Conservation (phyloP, 1,139 yeast species). For the Hyphopichia pseudoburtonii region DNA sequence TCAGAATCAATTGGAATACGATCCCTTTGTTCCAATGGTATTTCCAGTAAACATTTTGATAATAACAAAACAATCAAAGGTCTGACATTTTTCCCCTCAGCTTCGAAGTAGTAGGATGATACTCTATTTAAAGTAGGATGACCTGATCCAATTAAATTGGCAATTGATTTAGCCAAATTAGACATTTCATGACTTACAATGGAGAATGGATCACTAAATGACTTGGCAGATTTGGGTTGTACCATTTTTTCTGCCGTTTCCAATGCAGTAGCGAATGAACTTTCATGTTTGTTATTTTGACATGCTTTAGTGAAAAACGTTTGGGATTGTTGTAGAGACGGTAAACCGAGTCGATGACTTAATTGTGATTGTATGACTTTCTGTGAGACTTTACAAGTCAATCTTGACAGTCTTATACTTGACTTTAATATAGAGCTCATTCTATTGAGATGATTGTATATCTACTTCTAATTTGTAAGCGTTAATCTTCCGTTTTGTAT, state of each 20-base stretch:
- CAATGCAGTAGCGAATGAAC: slow-evolving; percentile 55
- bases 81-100: slow-evolving; percentile 93
- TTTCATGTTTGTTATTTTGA: neutral
- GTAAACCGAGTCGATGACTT: neutral
- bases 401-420: neutral
- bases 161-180: slow-evolving; percentile 81
- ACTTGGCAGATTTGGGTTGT: slow-evolving; percentile 58
- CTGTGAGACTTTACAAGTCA: too few species aligned
- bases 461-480: too few species aligned
- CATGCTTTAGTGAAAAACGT: neutral
- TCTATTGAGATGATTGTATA: neutral
- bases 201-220: slow-evolving; percentile 75
- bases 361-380: neutral
- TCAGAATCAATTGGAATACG: slow-evolving; percentile 58
- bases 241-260: slow-evolving; percentile 80
- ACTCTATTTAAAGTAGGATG: slow-evolving; percentile 91
- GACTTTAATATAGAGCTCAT: slow-evolving; percentile 1
- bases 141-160: slow-evolving; percentile 83
- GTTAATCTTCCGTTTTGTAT: too few species aligned
- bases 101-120: slow-evolving; percentile 89
- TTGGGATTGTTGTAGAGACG: slow-evolving; percentile 1
- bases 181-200: slow-evolving; percentile 96
- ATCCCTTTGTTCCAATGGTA: slow-evolving; percentile 69
- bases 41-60: slow-evolving; percentile 76
- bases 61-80: slow-evolving; percentile 84